phyloP scores from a whole-genome alignment of 2,329 filamentous ascomycete genomes.

The Akanthomyces lecanii region DNA sequence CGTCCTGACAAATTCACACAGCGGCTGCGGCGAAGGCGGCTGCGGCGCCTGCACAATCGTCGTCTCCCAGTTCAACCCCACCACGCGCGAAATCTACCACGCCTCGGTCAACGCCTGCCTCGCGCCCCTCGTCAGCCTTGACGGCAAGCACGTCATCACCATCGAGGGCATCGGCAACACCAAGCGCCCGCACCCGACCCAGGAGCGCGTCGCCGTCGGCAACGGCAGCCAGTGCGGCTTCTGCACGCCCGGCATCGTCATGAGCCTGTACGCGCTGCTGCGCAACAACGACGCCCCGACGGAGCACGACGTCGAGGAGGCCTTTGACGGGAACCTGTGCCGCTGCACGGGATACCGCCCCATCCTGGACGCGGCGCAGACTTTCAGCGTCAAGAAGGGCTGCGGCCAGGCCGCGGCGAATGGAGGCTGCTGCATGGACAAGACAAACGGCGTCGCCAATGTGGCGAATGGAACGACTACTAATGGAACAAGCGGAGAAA shows the following conservation, averaged over 20 bases:
- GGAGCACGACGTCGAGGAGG: conserved; percentile 85
- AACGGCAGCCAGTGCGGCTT: conserved; percentile 94
- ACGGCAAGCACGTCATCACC: conserved; percentile 97
- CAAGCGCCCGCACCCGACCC: conserved; percentile 79
- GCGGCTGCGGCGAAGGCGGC: conserved; percentile 89
- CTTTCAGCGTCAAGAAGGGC: conserved; percentile 61
- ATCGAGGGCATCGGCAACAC: conserved; percentile 92
- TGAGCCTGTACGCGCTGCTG: conserved; percentile 91
- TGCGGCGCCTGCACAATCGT: conserved; percentile 97
- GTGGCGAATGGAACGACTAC: neutral
- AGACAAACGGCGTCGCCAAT: conserved; percentile 24
- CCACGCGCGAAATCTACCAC: conserved; percentile 89
- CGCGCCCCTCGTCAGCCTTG: conserved; percentile 85
- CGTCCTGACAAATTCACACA: conserved; percentile 24
- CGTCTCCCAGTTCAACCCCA: conserved; percentile 88
- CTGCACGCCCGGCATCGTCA: conserved; percentile 96
- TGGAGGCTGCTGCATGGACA: conserved; percentile 21
- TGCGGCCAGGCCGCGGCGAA: conserved; percentile 33
- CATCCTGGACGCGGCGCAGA: conserved; percentile 90
- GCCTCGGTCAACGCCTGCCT: conserved; percentile 95
- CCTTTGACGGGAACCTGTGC: conserved; percentile 94
- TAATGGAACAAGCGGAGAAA: neutral
- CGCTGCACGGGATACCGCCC: conserved; percentile 93
- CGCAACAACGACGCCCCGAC: conserved; percentile 76
- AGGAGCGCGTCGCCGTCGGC: conserved; percentile 84